These are phyloP conservation scores for Colletotrichum viniferum DNA, from an alignment of 2,329 filamentous ascomycete genomes.

Conservation along the genomic window DNA sequence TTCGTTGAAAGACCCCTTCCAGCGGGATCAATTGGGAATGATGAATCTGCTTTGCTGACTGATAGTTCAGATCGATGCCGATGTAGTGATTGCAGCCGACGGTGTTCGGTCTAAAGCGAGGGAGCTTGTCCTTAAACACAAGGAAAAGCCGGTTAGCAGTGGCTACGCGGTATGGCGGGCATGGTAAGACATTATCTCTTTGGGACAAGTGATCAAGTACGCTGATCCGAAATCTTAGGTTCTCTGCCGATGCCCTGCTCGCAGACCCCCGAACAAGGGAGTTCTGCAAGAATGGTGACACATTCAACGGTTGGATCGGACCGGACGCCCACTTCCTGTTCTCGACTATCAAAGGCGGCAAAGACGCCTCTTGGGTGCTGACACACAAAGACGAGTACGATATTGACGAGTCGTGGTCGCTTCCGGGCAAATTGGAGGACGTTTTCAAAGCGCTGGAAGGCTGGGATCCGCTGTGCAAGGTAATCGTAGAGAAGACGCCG, in stretches of 20 bases:
- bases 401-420: not conserved
- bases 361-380: not conserved
- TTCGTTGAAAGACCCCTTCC: not conserved
- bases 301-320: not conserved
- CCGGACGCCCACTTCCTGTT: not conserved
- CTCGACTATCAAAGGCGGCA: not conserved
- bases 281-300: not conserved
- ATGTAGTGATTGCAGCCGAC: not conserved
- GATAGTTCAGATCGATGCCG: rapidly evolving
- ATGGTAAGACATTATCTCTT: rapidly evolving
- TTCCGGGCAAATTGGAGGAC: rapidly evolving
- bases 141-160: not conserved
- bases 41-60: rapidly evolving
- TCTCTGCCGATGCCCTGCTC: not conserved
- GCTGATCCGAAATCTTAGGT: not conserved
- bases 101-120: not conserved
- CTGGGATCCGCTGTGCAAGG: not conserved
- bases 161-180: not conserved
- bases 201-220: rapidly evolving
- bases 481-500: not conserved
- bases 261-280: not conserved
- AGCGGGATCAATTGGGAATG: too few species aligned
- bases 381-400: not conserved
- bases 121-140: not conserved
- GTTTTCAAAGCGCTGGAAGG: not conserved